Percentiles rank a stretch among this genome's conserved stretches.
These are phyloP conservation scores for Citrus cavaleriei DNA, from an alignment of 345 rosid species.

Conservation along the genomic window DNA sequence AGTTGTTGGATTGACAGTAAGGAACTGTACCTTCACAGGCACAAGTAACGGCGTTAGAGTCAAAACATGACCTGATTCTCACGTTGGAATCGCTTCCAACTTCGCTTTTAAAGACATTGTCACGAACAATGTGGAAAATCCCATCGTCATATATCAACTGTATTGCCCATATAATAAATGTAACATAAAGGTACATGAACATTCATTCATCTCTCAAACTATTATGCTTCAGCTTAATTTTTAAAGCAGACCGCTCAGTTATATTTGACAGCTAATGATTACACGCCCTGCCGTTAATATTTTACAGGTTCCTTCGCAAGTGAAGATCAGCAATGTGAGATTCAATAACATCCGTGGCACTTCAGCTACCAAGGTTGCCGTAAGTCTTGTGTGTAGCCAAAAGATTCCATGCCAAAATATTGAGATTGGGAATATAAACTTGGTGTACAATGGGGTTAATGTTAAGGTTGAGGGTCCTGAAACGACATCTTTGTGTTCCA, in stretches of 20 bases:
- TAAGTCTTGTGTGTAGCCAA: background rate
- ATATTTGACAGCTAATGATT: too few relatives aligned
- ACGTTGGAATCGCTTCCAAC: background rate
- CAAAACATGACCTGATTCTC: background rate
- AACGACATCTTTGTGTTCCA: background rate
- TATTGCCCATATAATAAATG: background rate
- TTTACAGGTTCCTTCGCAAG: background rate
- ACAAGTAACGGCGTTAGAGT: background rate
- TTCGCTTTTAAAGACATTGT: background rate
- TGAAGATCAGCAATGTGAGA: background rate
- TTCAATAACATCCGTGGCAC: background rate
- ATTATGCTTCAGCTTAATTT: too few relatives aligned
- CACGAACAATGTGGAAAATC: background rate
- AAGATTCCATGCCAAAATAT: background rate
- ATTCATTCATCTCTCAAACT: background rate
- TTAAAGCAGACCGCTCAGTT: too few relatives aligned
- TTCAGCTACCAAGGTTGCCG: background rate
- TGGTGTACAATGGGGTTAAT: background rate
- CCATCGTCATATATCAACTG: conserved; percentile 2
- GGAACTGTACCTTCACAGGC: background rate
- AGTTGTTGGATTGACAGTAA: background rate
- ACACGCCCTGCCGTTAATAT: background rate
- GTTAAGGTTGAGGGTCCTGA: background rate
- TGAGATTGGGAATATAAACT: background rate
- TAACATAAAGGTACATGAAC: background rate